Evolutionary conservation across 257 asterid species (phyloP).

Genomic region (Mitragyna speciosa): DNA sequence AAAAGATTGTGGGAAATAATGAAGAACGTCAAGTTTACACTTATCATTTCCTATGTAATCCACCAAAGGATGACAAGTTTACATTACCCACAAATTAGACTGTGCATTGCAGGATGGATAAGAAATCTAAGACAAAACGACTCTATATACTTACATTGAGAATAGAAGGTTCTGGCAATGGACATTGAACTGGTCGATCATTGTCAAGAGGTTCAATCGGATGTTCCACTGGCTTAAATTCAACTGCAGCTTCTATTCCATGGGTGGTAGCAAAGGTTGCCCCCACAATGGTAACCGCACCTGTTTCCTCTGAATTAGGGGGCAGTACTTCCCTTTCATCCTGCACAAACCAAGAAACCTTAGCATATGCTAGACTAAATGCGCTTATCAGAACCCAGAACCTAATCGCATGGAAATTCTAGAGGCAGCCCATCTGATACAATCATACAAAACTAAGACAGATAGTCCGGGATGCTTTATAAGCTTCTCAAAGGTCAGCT

Average conservation of each 20-base stretch:
- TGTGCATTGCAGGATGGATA: no score
- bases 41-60: neutral
- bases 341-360: slow-evolving; percentile 35
- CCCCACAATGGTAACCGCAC: slow-evolving; percentile 32
- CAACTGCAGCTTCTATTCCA: slow-evolving; percentile 65
- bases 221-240: slow-evolving; percentile 80
- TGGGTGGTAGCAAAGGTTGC: slow-evolving; percentile 48
- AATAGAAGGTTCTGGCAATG: slow-evolving; percentile 86
- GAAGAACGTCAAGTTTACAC: neutral
- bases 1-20: neutral
- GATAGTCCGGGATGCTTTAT: neutral
- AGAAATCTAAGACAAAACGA: no score
- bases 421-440: neutral
- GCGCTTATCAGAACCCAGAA: neutral
- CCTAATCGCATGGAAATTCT: neutral
- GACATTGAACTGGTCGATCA: slow-evolving; percentile 82
- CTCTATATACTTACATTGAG: slow-evolving; percentile 57
- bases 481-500: neutral
- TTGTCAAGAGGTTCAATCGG: slow-evolving; percentile 73
- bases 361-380: neutral
- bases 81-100: neutral
- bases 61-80: neutral
- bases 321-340: slow-evolving; percentile 59
- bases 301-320: slow-evolving; percentile 44
- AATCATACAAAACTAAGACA: no score